Evolutionary conservation across 176 grass and related monocot genomes (phyloP).

Genomic region (Aegilops tauschii): DNA sequence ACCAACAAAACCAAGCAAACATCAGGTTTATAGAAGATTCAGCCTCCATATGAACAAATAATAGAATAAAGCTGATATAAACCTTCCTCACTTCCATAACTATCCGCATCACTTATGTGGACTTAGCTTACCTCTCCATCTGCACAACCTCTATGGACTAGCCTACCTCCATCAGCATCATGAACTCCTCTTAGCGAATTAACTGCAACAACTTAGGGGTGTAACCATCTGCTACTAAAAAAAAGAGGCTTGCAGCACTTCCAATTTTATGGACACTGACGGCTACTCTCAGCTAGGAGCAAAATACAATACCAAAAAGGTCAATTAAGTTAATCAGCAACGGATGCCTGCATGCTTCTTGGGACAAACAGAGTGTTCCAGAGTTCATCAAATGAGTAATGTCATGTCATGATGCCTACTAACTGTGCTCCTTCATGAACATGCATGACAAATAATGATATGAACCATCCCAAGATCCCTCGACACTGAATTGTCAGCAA

Average conservation of each 20-base stretch:
- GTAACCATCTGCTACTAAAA: constrained; percentile 13
- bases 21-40: not conserved
- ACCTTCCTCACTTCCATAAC: not conserved
- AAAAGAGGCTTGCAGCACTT: constrained; percentile 10
- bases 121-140: constrained; percentile 19
- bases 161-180: constrained; percentile 19
- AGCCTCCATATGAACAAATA: not conserved
- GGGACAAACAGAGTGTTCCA: constrained; percentile 25
- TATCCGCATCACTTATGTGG: not conserved
- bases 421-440: constrained; percentile 32
- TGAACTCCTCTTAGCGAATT: constrained; percentile 2
- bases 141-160: not conserved
- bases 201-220: not conserved
- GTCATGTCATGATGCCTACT: constrained; percentile 58
- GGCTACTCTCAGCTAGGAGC: constrained; percentile 20
- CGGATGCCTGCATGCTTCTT: constrained; percentile 34
- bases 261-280: constrained; percentile 27
- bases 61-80: not conserved
- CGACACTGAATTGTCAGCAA: not conserved
- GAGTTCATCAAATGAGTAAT: constrained; percentile 46
- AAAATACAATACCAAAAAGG: constrained; percentile 18
- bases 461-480: constrained; percentile 34
- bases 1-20: not conserved
- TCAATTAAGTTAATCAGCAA: constrained; percentile 16
- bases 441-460: constrained; percentile 75